A percentile compares a stretch with the other conserved stretches of the same genome.
Evolutionary conservation across 208 protist genomes (phyloP).

Genomic region (Phytomonas francai): DNA sequence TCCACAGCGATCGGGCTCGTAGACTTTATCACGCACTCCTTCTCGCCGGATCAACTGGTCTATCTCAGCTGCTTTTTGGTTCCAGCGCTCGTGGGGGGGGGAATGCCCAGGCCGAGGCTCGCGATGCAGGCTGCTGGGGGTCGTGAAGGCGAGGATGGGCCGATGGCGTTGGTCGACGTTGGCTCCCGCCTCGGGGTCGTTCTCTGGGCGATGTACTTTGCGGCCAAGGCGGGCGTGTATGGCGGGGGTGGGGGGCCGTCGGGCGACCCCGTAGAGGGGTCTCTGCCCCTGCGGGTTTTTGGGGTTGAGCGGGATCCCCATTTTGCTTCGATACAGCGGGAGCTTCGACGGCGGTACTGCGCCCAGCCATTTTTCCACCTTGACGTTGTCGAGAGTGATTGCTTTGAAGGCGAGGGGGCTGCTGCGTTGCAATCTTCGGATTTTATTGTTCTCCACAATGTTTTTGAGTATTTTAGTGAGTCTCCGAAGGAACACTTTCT

Average conservation of each 20-base stretch:
- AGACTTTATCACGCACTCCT: constrained; percentile 82
- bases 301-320: constrained; percentile 22
- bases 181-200: constrained; percentile 75
- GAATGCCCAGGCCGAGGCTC: no score
- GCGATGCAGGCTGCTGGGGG: not conserved
- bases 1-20: constrained; percentile 37
- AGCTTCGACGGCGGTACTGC: constrained; percentile 22
- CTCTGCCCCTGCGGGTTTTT: constrained; percentile 21
- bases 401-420: constrained; percentile 45
- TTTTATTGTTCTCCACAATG: constrained; percentile 82
- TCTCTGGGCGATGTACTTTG: constrained; percentile 34
- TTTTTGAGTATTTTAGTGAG: constrained; percentile 79
- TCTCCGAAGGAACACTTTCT: constrained; percentile 35
- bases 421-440: constrained; percentile 28
- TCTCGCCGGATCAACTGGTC: constrained; percentile 71
- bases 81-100: constrained; percentile 1
- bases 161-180: constrained; percentile 42
- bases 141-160: not conserved
- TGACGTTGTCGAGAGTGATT: constrained; percentile 48
- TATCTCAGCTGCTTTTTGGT: constrained; percentile 66
- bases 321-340: constrained; percentile 20
- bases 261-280: not conserved
- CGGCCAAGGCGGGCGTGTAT: constrained; percentile 9
- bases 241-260: constrained; percentile 16
- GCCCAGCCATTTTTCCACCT: constrained; percentile 9